Evolutionary conservation across 2,329 filamentous ascomycete species (phyloP).

Genomic region (Paecilomyces sp.): DNA sequence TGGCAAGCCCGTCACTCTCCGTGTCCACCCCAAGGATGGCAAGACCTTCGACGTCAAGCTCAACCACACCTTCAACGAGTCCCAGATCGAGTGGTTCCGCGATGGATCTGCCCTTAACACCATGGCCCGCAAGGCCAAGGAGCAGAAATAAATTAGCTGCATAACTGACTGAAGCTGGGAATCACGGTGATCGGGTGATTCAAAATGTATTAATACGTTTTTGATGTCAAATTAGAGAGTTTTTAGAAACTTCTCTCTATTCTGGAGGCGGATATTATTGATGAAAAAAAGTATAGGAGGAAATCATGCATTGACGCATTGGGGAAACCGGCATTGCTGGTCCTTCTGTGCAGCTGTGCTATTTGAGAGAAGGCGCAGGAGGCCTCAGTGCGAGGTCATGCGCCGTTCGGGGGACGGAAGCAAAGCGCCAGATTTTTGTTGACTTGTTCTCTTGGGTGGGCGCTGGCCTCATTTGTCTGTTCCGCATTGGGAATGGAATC

Average conservation of each 20-base stretch:
- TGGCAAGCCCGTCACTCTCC: slow-evolving; percentile 86
- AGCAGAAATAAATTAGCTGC: slow-evolving; percentile 18
- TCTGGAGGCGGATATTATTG: neutral
- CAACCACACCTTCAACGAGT: slow-evolving; percentile 94
- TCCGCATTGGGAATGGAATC: slow-evolving; percentile 25
- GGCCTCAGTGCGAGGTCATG: neutral
- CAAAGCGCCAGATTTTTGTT: slow-evolving; percentile 1
- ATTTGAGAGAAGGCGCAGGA: neutral
- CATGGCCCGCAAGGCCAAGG: slow-evolving; percentile 69
- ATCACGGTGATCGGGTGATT: neutral
- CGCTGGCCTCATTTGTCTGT: slow-evolving; percentile 15
- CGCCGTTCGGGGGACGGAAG: neutral
- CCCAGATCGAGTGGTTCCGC: slow-evolving; percentile 98
- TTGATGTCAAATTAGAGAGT: slow-evolving; percentile 1
- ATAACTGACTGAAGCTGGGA: neutral
- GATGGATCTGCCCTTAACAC: slow-evolving; percentile 96
- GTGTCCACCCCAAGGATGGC: slow-evolving; percentile 85
- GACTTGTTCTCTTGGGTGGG: slow-evolving; percentile 14
- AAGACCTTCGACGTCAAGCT: slow-evolving; percentile 74
- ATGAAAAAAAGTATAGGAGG: neutral
- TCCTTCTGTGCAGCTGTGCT: neutral
- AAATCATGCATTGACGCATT: neutral
- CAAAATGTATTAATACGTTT: neutral
- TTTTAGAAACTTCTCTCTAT: neutral
- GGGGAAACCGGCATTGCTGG: neutral